Evolutionary conservation across 352 stramenopile genomes (phyloP), one percentile per base, ranked within the genome.

Genomic region (Thraustochytrium sp.): DNA sequence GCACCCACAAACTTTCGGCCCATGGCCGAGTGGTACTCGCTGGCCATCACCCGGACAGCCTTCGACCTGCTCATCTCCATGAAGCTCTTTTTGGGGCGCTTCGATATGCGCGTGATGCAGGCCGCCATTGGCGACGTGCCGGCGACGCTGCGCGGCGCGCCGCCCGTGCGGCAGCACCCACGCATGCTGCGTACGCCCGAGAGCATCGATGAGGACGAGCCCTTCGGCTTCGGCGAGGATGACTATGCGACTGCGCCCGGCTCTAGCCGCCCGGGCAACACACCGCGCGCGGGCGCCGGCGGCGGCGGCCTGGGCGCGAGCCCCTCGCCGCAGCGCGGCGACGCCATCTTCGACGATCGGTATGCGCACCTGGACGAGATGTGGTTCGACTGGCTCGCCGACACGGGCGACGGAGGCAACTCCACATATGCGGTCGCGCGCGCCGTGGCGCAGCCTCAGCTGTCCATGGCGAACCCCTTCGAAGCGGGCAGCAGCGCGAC

Each of bases 1-100:
- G 68, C 68, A 0, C 68, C 68, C 5, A 61, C 34, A 29, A 80
- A 83, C 56, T 83, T 83, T 56, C 61, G 95, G 23, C 86, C 91
- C 18, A 97, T 97, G 94, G 93, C 97, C 4, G 91, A 92, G 46
- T 97, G 94, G 94, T 97, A 97, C 86, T 96, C 93, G n/a, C 92
- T 96, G 85, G 92, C 96, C 61, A 82, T 97, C 16, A 94, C 96
- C 42, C 89, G 95, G 85, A 95, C 93, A 34, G 92, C 91, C 0
- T 96, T 97, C 82, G 88, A 96, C 76, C 84, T 97, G n/a, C 88
- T 97, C 63, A 92, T 97, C 29, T 96, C 92, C 63, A 88, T 97
- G 36, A 96, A 97, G 72, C 91, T 97, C 53, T 97, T 97, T 86
- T 89, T 97, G 18, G 94, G 94, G 0, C 59, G 89, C 42, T 91